Percentiles rank a stretch among this genome's conserved stretches.
phyloP scores from a whole-genome alignment of 2,329 filamentous ascomycete species.

The Blastomyces parvus region DNA sequence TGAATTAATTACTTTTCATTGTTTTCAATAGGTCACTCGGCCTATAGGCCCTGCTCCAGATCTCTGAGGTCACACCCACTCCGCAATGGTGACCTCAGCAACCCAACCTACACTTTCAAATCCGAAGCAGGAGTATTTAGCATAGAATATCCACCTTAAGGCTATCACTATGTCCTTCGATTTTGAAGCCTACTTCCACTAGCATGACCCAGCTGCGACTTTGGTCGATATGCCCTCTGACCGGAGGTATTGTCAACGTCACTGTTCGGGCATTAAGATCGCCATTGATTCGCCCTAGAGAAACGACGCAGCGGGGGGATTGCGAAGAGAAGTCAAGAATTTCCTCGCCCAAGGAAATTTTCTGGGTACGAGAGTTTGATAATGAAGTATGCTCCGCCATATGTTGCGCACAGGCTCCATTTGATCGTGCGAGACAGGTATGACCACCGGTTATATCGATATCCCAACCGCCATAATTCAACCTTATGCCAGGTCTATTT shows the following conservation, averaged over 20 bases:
- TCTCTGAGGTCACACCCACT: too few species aligned
- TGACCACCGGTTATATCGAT: too few species aligned
- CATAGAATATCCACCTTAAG: neutral
- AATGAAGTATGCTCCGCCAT: constrained; percentile 12
- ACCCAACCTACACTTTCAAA: neutral
- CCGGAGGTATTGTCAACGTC: constrained; percentile 9
- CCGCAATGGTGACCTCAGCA: too few species aligned
- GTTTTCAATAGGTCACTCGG: neutral
- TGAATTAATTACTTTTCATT: neutral
- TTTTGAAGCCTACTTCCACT: constrained; percentile 9
- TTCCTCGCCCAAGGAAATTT: neutral
- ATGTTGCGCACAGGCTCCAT: constrained; percentile 8
- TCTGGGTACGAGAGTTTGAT: constrained; percentile 8
- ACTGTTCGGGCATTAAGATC: constrained; percentile 9
- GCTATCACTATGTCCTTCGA: constrained; percentile 6
- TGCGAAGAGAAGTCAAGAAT: neutral
- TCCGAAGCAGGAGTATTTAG: neutral
- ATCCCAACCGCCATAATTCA: neutral
- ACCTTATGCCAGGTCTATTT: neutral
- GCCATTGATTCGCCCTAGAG: neutral
- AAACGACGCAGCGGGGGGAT: neutral
- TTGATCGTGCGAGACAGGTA: constrained; percentile 11
- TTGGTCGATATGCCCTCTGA: constrained; percentile 8
- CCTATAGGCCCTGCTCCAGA: too few species aligned
- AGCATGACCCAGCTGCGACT: neutral